These are phyloP conservation scores for Chlorella sp. DNA, from an alignment of 139 green algal genomes.

Conservation along the genomic window DNA sequence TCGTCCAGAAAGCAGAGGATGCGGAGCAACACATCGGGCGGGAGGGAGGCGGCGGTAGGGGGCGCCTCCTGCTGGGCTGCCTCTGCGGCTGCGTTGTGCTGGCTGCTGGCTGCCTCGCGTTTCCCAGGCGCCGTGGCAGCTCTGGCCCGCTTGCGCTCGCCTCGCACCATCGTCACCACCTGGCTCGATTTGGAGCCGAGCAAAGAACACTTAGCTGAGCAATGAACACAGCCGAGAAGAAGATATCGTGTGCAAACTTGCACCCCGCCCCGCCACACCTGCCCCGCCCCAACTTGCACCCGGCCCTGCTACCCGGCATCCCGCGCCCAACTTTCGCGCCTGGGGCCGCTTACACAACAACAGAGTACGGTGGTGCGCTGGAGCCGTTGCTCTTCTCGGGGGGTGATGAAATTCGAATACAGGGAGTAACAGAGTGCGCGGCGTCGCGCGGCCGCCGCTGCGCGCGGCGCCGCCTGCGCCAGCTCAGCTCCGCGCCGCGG, in stretches of 20 bases:
- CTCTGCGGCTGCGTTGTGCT: background rate
- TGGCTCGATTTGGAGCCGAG: too few relatives aligned
- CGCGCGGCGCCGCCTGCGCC: background rate
- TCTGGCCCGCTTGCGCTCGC: too few relatives aligned
- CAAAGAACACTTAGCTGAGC: background rate
- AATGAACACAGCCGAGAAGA: background rate
- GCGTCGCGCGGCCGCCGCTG: background rate
- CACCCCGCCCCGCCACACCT: too few relatives aligned
- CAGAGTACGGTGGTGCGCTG: background rate
- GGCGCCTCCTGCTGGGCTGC: constrained; percentile 3
- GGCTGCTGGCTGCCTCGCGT: background rate
- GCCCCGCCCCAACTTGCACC: too few relatives aligned
- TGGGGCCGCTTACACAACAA: background rate
- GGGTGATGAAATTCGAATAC: constrained; percentile 3
- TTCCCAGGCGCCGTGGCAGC: background rate
- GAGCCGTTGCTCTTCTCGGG: background rate
- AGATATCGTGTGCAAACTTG: background rate
- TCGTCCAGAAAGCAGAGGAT: background rate
- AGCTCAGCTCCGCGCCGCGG: background rate
- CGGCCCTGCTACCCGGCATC: too few relatives aligned
- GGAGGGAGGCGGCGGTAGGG: background rate
- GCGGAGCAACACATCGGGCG: background rate
- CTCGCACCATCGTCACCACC: too few relatives aligned
- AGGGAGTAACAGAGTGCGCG: background rate
- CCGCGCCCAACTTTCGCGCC: too few relatives aligned